Conservation (phyloP, 352 stramenopile genomes). For the Globisporangium solare region DNA sequence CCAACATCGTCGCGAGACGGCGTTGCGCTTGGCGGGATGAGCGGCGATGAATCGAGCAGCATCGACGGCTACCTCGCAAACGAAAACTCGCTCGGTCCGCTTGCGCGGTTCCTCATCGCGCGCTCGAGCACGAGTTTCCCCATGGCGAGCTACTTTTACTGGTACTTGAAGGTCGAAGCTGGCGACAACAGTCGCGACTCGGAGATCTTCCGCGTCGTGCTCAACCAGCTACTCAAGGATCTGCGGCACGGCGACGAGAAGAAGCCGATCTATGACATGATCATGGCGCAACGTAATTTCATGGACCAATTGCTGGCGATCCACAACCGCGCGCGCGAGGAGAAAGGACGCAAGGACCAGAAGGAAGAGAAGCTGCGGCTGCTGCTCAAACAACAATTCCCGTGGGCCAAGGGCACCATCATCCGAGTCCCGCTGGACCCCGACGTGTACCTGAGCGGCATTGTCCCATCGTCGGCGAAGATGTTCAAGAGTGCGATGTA, state of each 20-base stretch:
- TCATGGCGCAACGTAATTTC: constrained; percentile 91
- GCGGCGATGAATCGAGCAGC: constrained; percentile 3
- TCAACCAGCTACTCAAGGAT: constrained; percentile 93
- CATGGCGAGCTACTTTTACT: constrained; percentile 99
- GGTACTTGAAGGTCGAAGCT: constrained; percentile 84
- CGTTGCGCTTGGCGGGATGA: constrained; percentile 9
- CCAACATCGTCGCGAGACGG: constrained; percentile 27
- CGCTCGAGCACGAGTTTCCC: constrained; percentile 92
- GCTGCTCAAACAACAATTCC: constrained; percentile 80
- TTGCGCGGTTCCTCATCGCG: constrained; percentile 94
- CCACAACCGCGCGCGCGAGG: constrained; percentile 90
- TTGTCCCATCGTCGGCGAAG: constrained; percentile 89
- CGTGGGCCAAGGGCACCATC: constrained; percentile 66
- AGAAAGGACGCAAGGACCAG: constrained; percentile 93
- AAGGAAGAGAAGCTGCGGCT: constrained; percentile 94
- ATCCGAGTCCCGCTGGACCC: constrained; percentile 89
- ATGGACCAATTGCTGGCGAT: constrained; percentile 91
- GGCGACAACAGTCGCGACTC: constrained; percentile 65
- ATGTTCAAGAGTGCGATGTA: constrained; percentile 99
- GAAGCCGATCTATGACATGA: constrained; percentile 86
- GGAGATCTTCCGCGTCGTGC: constrained; percentile 73
- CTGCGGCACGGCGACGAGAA: constrained; percentile 91
- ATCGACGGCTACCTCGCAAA: constrained; percentile 21
- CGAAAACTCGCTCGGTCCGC: constrained; percentile 37
- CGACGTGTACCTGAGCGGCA: constrained; percentile 77